Conservation (phyloP, 179 eudicot genomes). For the Gypsophila paniculata region DNA sequence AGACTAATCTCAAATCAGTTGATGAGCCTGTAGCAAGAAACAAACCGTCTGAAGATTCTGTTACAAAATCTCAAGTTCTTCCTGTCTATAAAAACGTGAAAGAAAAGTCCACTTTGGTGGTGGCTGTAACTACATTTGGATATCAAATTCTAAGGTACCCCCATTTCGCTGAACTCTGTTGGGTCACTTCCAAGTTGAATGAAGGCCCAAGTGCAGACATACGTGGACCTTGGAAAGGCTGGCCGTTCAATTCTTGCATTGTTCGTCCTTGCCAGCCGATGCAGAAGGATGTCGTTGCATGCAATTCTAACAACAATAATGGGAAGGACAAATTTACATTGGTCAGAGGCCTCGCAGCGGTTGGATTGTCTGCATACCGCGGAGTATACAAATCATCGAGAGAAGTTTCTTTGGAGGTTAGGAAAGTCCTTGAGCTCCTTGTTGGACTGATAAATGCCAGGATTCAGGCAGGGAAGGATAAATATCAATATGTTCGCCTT, state of each 20-base stretch:
- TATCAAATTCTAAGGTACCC: slow-evolving; percentile 82
- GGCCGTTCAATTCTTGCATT: slow-evolving; percentile 94
- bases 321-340: slow-evolving; percentile 49
- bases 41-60: slow-evolving; percentile 28
- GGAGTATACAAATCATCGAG: slow-evolving; percentile 66
- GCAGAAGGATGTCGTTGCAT: slow-evolving; percentile 36
- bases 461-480: slow-evolving; percentile 73
- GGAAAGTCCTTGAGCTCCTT: slow-evolving; percentile 74
- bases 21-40: slow-evolving; percentile 28
- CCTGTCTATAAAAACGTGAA: slow-evolving; percentile 35
- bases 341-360: slow-evolving; percentile 80
- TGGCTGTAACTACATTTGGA: slow-evolving; percentile 67
- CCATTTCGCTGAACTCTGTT: slow-evolving; percentile 95
- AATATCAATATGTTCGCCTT: slow-evolving; percentile 53
- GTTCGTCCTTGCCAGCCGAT: slow-evolving; percentile 53
- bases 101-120: slow-evolving; percentile 57
- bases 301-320: slow-evolving; percentile 40
- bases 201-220: slow-evolving; percentile 75
- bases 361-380: slow-evolving; percentile 83
- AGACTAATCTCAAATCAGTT: slow-evolving; percentile 26
- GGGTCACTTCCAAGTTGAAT: slow-evolving; percentile 89
- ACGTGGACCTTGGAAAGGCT: slow-evolving; percentile 88
- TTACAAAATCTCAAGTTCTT: slow-evolving; percentile 24
- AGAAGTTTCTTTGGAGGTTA: slow-evolving; percentile 68
- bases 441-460: slow-evolving; percentile 55